These are phyloP conservation scores for Zarea fungicola DNA, from an alignment of 2,329 filamentous ascomycete species.

Conservation along the genomic window DNA sequence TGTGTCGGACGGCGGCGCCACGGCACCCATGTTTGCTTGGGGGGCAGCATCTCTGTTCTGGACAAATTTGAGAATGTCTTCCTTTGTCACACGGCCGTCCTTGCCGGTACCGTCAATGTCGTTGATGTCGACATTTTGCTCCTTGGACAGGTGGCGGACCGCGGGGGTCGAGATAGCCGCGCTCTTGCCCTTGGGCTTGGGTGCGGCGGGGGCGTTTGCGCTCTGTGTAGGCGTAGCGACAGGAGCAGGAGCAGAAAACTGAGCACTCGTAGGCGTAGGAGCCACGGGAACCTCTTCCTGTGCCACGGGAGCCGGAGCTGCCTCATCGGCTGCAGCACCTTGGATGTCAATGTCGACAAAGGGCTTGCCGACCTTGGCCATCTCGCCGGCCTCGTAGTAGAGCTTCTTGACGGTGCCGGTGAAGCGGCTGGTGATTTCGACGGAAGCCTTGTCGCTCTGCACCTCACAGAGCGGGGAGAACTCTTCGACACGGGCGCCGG, in stretches of 20 bases:
- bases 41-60: slow-evolving; percentile 43
- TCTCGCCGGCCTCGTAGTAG: slow-evolving; percentile 92
- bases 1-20: slow-evolving; percentile 26
- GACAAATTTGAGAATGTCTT: slow-evolving; percentile 75
- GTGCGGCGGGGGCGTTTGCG: slow-evolving; percentile 1
- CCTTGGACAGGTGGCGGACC: slow-evolving; percentile 80
- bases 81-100: slow-evolving; percentile 86
- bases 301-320: slow-evolving; percentile 26
- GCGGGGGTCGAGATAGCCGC: slow-evolving; percentile 83
- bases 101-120: slow-evolving; percentile 80
- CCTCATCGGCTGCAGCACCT: slow-evolving; percentile 55
- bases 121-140: slow-evolving; percentile 70
- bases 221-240: not conserved
- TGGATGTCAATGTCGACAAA: slow-evolving; percentile 93
- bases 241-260: not conserved
- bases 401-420: slow-evolving; percentile 94
- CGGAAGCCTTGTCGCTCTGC: slow-evolving; percentile 90
- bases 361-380: slow-evolving; percentile 91
- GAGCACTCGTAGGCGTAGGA: slow-evolving; percentile 13
- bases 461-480: slow-evolving; percentile 98
- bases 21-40: slow-evolving; percentile 19
- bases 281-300: slow-evolving; percentile 19
- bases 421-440: slow-evolving; percentile 92
- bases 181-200: slow-evolving; percentile 53
- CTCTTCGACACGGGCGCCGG: slow-evolving; percentile 91